Conservation (phyloP, 1,284 basidiomycete species). For the Ustilago tritici region DNA sequence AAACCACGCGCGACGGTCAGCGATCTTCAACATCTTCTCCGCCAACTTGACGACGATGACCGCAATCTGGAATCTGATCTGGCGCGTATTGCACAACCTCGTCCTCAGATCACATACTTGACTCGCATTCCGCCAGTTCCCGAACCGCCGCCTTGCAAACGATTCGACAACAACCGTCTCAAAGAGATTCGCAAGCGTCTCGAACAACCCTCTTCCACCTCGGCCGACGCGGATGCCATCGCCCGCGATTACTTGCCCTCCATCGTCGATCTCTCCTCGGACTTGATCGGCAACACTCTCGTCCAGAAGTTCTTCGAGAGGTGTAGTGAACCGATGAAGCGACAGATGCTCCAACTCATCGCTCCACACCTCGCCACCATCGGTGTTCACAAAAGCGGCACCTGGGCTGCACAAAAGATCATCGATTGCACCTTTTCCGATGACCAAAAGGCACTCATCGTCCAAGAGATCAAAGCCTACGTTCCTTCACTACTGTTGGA, state of each 20-base stretch:
- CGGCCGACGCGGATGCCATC: slow-evolving; percentile 90
- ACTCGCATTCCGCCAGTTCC: slow-evolving; percentile 61
- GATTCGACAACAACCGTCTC: slow-evolving; percentile 86
- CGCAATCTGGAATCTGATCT: slow-evolving; percentile 38
- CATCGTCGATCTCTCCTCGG: slow-evolving; percentile 86
- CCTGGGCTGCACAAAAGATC: slow-evolving; percentile 96
- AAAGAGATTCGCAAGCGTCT: slow-evolving; percentile 92
- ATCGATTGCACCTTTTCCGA: slow-evolving; percentile 87
- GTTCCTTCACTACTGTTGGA: slow-evolving; percentile 93
- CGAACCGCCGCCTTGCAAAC: slow-evolving; percentile 68
- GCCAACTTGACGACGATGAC: slow-evolving; percentile 79
- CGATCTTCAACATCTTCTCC: slow-evolving; percentile 94
- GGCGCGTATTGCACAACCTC: slow-evolving; percentile 75
- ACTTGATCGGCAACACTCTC: slow-evolving; percentile 98
- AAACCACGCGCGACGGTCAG: slow-evolving; percentile 67
- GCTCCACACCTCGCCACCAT: slow-evolving; percentile 95
- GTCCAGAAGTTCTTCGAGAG: slow-evolving; percentile 97
- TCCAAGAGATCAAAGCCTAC: slow-evolving; percentile 87
- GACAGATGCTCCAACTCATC: slow-evolving; percentile 92
- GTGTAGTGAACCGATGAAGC: slow-evolving; percentile 81
- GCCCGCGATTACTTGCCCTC: slow-evolving; percentile 88
- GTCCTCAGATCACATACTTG: slow-evolving; percentile 73
- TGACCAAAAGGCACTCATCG: slow-evolving; percentile 86
- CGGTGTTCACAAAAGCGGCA: slow-evolving; percentile 99
- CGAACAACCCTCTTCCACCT: slow-evolving; percentile 81